These are phyloP conservation scores for Paracorniculantispora psalliotae DNA, from an alignment of 2,329 filamentous ascomycete species.

Conservation along the genomic window DNA sequence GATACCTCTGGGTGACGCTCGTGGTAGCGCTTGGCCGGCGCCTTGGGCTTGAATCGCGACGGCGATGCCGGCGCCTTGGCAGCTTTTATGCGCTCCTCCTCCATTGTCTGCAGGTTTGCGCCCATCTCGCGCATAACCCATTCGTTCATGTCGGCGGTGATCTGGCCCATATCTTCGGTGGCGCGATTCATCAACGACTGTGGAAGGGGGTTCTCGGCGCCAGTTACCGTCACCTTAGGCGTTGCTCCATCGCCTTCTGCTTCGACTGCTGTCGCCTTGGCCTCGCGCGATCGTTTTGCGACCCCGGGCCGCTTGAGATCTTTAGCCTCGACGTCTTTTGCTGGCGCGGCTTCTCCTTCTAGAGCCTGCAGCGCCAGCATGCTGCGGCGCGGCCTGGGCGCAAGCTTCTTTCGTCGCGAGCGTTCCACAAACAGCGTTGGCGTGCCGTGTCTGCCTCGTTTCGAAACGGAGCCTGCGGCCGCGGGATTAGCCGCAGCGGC, in stretches of 20 bases:
- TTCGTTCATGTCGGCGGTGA: constrained; percentile 51
- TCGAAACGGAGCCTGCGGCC: constrained; percentile 30
- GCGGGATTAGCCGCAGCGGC: constrained; percentile 24
- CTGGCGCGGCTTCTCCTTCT: constrained; percentile 3
- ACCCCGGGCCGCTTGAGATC: constrained; percentile 32
- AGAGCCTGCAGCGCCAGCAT: constrained; percentile 19
- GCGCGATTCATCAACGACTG: constrained; percentile 26
- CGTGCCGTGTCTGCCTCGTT: constrained; percentile 33
- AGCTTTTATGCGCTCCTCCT: constrained; percentile 34
- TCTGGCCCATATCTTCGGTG: constrained; percentile 43
- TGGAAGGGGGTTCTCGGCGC: constrained; percentile 26
- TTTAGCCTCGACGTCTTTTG: constrained; percentile 18
- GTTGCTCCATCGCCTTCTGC: neutral
- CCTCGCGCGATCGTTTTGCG: constrained; percentile 22
- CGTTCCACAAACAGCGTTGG: constrained; percentile 55
- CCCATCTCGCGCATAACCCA: constrained; percentile 57
- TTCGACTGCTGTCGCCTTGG: constrained; percentile 4
- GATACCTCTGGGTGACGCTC: constrained; percentile 48
- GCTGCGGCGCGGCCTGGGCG: constrained; percentile 17
- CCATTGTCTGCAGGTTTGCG: constrained; percentile 44
- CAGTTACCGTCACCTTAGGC: constrained; percentile 9
- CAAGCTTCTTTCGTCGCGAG: constrained; percentile 33
- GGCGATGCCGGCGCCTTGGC: constrained; percentile 7
- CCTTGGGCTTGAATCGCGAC: constrained; percentile 47
- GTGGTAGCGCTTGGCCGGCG: constrained; percentile 48